Evolutionary conservation across 352 stramenopile species (phyloP), one percentile per base, ranked within the genome.

Genomic region (Globisporangium echinulatum): DNA sequence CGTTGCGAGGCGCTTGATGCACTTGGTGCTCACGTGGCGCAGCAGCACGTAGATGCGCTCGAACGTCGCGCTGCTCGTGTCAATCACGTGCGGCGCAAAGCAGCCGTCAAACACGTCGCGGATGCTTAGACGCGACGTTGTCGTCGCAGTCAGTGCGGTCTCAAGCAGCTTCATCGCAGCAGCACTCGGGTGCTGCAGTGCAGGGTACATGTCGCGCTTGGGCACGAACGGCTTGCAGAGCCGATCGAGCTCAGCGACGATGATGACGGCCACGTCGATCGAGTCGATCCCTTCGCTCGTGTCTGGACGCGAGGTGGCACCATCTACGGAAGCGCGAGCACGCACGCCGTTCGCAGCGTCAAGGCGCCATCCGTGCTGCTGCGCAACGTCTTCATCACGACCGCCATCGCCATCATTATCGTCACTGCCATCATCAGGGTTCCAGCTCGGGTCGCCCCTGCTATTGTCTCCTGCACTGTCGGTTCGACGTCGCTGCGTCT

Each of bases 201-300:
- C 53, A 3, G 70, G 61, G 40, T 71, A 75, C 9, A 46, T 62
- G 9, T 63, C 69, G 46, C 57, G 49, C 43, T 85, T 85, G 0
- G 75, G 64, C 1, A 84, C 37, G 56, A 80, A 84, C 2, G 74
- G 64, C 19, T 77, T 66, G 25, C 64, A 81, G 7, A 96, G 63
- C 11, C 85, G 71, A 53, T 96, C 87, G 17, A 96, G 68, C 38
- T 96, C 81, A 1, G 87, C 88, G 10, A 96, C 43, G 14, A 96
- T 70, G 14, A 87, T 70, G 36, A 85, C 64, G 15, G 64, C 79
- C 15, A 74, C 54, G 36, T 85, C 68, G 0, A 86, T 44, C 1
- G 74, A 68, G 40, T 87, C 52, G 47, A 19, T 46, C 14, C 13
- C n/a, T 7, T 15, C 3, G 19, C 49, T 61, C 8, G 37, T 50